Evolutionary conservation across 768 basidiomycete species (phyloP).

Genomic region (Cyathus striatus): DNA sequence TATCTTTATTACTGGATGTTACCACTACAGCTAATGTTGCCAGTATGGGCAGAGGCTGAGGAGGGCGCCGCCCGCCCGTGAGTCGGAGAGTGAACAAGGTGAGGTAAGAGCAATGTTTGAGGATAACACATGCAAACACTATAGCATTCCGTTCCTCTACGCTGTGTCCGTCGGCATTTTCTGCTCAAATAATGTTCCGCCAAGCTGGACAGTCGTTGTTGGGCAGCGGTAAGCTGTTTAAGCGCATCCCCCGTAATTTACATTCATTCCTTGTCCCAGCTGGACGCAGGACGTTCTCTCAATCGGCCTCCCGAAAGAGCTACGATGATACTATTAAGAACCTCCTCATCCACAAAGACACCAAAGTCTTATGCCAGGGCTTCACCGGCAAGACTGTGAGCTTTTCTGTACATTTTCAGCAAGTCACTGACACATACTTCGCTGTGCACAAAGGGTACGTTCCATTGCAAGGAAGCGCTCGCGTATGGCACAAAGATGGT

Average conservation of each 20-base stretch:
- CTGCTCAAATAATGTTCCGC: constrained; percentile 44
- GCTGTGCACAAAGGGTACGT: constrained; percentile 66
- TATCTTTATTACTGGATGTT: no score
- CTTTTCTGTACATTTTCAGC: neutral
- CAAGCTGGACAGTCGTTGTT: constrained; percentile 55
- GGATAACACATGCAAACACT: neutral
- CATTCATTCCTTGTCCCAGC: constrained; percentile 24
- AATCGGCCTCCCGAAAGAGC: constrained; percentile 64
- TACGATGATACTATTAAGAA: constrained; percentile 92
- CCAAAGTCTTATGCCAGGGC: constrained; percentile 88
- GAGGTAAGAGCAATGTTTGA: neutral
- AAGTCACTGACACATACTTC: neutral
- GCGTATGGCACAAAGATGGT: constrained; percentile 97
- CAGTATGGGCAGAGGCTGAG: no score
- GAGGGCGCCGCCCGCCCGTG: no score
- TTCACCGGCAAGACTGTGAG: constrained; percentile 94
- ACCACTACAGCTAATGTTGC: no score
- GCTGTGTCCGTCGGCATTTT: neutral
- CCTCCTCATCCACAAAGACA: constrained; percentile 90
- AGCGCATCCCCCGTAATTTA: neutral
- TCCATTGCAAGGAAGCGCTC: constrained; percentile 91
- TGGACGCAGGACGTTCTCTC: constrained; percentile 78
- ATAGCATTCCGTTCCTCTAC: neutral
- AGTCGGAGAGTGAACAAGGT: no score
- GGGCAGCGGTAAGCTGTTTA: constrained; percentile 38